Base-by-base conservation (phyloP, 768 basidiomycete species). In the Calocybe indica region DNA sequence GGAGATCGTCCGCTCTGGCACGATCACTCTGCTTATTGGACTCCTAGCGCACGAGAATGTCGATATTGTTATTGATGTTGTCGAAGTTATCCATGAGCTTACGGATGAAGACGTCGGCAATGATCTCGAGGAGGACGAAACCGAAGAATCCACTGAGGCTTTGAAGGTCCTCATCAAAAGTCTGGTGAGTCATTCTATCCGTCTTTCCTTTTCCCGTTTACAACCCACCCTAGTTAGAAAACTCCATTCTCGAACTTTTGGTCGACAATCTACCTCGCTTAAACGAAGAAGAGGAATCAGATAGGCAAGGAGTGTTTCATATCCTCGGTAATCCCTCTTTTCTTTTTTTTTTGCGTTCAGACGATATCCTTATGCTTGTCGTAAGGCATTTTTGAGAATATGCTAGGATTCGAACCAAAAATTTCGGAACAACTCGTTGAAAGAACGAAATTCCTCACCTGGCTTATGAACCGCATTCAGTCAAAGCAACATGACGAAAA, bases 51-150 rank as follows among this genome's bases (percentile, higher is more conserved):
- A 99, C 62, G 96, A 99, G 65, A 99, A 99, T 62, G 77, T 85
- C 40, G 96, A 99, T 66, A 97, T 99, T 51, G 88, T 89, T n/a
- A 88, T 98, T 46, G 93, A 96, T 55, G 87, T 92, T 31, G 83
- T 98, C 33, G 90, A 94, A 60, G 78, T 95, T 13, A 73, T 99
- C 5, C 85, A 92, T 57, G 96, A 99, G 65, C 75, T 97, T 51
- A 95, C 93, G 1, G 96, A 99, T 55, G 96, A 98, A 65, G 95
- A 98, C 56, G 90, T 91, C 1, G 88, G 88, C 5, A 83, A 88
- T 41, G 88, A 85, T 56, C 78, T 61, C 2, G 82, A 80, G 22
- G 81, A 79, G 7, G 78, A 85, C 0, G 85, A 85, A 15, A 79
- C 79, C 47, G 80, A 78, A 45, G 79, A 81, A 50, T 73, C 72